Conservation (phyloP, 1,284 basidiomycete species). For the Caloboletus inedulis region DNA sequence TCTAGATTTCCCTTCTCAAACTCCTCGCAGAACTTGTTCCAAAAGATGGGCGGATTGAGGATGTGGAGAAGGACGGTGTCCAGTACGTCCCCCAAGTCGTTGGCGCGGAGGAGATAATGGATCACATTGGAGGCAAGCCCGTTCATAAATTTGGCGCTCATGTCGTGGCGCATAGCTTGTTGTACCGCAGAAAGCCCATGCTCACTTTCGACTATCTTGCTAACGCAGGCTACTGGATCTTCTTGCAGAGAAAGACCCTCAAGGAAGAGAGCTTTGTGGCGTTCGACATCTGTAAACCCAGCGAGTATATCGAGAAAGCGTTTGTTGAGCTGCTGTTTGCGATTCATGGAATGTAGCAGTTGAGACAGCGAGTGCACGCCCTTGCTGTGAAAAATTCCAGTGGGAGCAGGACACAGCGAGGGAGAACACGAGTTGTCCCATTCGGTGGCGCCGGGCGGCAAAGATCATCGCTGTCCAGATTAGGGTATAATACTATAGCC, state of each 20-base stretch:
- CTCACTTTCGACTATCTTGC: conserved; percentile 39
- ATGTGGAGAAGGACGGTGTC: conserved; percentile 41
- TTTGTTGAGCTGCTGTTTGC: conserved; percentile 21
- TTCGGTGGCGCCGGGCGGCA: no score
- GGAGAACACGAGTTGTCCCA: no score
- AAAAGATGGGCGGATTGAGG: conserved; percentile 55
- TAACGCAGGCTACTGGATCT: conserved; percentile 40
- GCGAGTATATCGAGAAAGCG: conserved; percentile 25
- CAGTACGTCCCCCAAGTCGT: conserved; percentile 43
- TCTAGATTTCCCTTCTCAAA: conserved; percentile 40
- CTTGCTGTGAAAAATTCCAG: background rate
- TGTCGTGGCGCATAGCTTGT: conserved; percentile 43
- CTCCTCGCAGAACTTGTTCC: conserved; percentile 41
- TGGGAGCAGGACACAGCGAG: background rate
- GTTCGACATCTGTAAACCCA: conserved; percentile 20
- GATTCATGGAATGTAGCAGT: conserved; percentile 19
- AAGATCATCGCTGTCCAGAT: conserved; percentile 6
- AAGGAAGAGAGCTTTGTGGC: conserved; percentile 37
- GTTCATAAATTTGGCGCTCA: conserved; percentile 44
- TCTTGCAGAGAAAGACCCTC: conserved; percentile 45
- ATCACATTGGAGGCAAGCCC: conserved; percentile 39
- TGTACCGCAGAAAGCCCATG: conserved; percentile 44
- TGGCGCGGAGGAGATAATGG: conserved; percentile 41
- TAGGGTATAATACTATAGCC: background rate
- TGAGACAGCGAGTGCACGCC: background rate